Evolutionary conservation across 2,329 filamentous ascomycete species (phyloP).

Genomic region (Aspergillus hortae): DNA sequence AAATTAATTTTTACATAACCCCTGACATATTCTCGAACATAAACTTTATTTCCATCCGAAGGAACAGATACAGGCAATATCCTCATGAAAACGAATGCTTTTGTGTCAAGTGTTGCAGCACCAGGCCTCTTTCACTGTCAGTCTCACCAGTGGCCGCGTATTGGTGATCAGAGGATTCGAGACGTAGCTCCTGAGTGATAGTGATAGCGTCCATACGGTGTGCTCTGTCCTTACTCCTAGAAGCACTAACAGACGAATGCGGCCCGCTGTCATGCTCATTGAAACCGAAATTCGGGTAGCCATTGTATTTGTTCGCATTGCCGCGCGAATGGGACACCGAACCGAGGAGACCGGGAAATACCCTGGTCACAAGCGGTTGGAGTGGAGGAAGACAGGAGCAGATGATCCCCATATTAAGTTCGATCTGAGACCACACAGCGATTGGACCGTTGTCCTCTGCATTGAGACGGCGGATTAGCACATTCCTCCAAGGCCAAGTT

Average conservation of each 20-base stretch:
- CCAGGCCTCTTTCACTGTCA: not conserved
- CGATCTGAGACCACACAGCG: constrained; percentile 3
- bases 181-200: not conserved
- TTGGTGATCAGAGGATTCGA: not conserved
- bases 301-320: not conserved
- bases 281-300: not conserved
- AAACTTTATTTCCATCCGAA: too few species aligned
- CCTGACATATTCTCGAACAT: too few species aligned
- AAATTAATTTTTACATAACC: too few species aligned
- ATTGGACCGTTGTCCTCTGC: constrained; percentile 2
- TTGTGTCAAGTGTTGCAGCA: not conserved
- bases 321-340: not conserved
- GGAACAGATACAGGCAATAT: too few species aligned
- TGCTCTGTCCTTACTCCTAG: not conserved
- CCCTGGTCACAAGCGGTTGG: not conserved
- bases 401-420: constrained; percentile 3
- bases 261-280: not conserved
- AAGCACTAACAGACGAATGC: not conserved
- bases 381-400: constrained; percentile 3
- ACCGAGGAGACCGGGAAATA: not conserved
- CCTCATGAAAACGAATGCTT: not conserved
- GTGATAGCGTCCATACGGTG: not conserved
- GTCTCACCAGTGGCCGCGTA: not conserved
- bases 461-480: not conserved
- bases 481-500: not conserved